Conservation (phyloP, 768 basidiomycete species). For the Solioccasus polychromus region DNA sequence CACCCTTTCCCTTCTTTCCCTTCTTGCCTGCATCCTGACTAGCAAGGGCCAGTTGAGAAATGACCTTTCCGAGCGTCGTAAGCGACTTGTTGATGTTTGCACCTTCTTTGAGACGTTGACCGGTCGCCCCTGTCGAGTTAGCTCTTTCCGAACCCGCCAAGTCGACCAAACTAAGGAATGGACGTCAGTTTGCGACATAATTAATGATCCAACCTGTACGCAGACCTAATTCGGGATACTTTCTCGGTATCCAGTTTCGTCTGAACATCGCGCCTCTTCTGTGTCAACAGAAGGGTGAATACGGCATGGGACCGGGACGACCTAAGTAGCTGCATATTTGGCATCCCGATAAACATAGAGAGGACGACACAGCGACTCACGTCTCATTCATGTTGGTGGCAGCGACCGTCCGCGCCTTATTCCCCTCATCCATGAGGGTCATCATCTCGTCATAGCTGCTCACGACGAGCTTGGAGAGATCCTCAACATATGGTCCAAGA, state of each 20-base stretch:
- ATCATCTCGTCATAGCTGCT: constrained; percentile 95
- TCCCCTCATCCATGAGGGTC: constrained; percentile 99
- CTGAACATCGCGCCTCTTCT: constrained; percentile 80
- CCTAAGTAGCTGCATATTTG: constrained; percentile 36
- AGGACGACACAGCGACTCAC: constrained; percentile 40
- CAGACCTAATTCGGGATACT: constrained; percentile 93
- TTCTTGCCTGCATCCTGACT: constrained; percentile 64
- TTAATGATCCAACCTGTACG: constrained; percentile 1
- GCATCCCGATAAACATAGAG: not conserved
- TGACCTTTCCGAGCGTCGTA: constrained; percentile 97
- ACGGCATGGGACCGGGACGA: constrained; percentile 98
- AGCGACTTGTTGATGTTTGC: constrained; percentile 99
- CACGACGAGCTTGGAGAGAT: constrained; percentile 90
- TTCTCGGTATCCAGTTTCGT: constrained; percentile 95
- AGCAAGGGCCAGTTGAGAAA: constrained; percentile 77
- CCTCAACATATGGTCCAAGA: constrained; percentile 97
- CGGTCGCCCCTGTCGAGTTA: constrained; percentile 96
- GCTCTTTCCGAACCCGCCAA: constrained; percentile 96
- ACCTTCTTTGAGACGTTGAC: constrained; percentile 93
- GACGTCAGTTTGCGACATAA: constrained; percentile 9
- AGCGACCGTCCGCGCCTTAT: constrained; percentile 97
- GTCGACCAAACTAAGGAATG: constrained; percentile 72
- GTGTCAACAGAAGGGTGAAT: constrained; percentile 91
- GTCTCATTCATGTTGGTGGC: constrained; percentile 99
- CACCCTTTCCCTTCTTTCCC: constrained; percentile 84